Base-by-base conservation (phyloP, 2,329 filamentous ascomycete genomes). In the Nemania sp. region DNA sequence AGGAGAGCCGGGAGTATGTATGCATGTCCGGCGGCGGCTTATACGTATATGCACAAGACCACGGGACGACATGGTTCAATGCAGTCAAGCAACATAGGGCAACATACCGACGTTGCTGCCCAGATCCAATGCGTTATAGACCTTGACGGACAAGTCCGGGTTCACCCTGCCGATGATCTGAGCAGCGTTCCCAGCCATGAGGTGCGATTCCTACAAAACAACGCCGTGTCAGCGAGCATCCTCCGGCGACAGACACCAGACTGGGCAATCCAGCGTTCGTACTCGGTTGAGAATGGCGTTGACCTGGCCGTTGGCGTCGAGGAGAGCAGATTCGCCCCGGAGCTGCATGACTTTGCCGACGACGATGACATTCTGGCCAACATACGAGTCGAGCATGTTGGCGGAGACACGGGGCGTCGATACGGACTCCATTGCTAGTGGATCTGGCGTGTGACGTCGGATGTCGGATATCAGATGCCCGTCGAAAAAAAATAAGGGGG, bases 311-410 rank as follows among this genome's bases (percentile, higher is more conserved):
- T 87, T 89, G 5, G 91, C 89, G 59, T 97, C 92, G 32, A 98
- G 84, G 5, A 87, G 86, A 0, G 92, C 94, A 52, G 85, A 84
- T 54, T 95, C 90, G 67, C 93, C 93, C 53, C 88, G 88, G 21
- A 98, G 81, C 70, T 95, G 88, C 3, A 86, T 84, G 48, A 98
- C 92, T 70, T 90, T 92, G 70, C 95, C 95, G 5, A 96, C 83
- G 57, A 98, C 81, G 69, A 92, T 92, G 64, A 98, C 90, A 64
- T 90, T 90, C 66, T 86, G 84, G 67, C 82, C 81, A 67, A 87
- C 82, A 78, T 93, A 96, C 71, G 83, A 82, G 73, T 92, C 86
- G 59, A 98, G 89, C 77, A 94, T 90, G 42, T 83, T 79, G 54
- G 90, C 90, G 49, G 90, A 91, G 74, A 97, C 87, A 75, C 95